These are phyloP conservation scores for Salix udensis DNA, from an alignment of 345 rosid genomes.

Conservation along the genomic window DNA sequence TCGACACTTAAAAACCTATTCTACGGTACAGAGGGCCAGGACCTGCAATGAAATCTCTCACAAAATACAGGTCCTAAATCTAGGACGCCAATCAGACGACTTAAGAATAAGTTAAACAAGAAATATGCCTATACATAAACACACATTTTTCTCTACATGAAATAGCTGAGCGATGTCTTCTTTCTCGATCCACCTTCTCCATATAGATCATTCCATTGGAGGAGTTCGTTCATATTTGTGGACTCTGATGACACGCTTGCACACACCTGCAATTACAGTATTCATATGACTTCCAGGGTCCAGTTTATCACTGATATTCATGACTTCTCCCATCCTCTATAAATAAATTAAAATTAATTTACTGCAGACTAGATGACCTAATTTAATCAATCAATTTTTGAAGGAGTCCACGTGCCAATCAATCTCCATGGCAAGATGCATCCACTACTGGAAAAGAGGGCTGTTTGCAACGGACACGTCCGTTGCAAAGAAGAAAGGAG, in stretches of 20 bases:
- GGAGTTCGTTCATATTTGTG: conserved; percentile 82
- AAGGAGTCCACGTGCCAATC: not conserved
- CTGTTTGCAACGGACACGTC: too few relatives aligned
- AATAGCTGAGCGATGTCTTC: conserved; percentile 83
- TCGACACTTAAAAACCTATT: conserved; percentile 19
- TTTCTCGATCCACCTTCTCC: conserved; percentile 99
- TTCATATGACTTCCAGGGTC: not conserved
- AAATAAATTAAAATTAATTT: not conserved
- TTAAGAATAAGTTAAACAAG: conserved; percentile 25
- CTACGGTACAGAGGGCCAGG: conserved; percentile 34
- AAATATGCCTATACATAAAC: conserved; percentile 29
- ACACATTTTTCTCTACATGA: conserved; percentile 55
- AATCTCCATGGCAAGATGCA: too few relatives aligned
- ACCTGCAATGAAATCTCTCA: conserved; percentile 29
- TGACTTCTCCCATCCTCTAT: not conserved
- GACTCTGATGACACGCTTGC: conserved; percentile 99
- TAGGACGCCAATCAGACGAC: conserved; percentile 14
- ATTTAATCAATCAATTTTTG: not conserved
- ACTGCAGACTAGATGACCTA: not conserved
- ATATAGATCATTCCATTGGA: conserved; percentile 92
- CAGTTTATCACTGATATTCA: not conserved
- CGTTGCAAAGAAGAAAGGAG: too few relatives aligned
- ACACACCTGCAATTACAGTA: conserved; percentile 54
- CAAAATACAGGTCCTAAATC: conserved; percentile 15
- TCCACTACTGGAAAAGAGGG: too few relatives aligned